Evolutionary conservation across 1,139 yeast genomes (phyloP).

Genomic region (Scheffersomyces illinoinensis): DNA sequence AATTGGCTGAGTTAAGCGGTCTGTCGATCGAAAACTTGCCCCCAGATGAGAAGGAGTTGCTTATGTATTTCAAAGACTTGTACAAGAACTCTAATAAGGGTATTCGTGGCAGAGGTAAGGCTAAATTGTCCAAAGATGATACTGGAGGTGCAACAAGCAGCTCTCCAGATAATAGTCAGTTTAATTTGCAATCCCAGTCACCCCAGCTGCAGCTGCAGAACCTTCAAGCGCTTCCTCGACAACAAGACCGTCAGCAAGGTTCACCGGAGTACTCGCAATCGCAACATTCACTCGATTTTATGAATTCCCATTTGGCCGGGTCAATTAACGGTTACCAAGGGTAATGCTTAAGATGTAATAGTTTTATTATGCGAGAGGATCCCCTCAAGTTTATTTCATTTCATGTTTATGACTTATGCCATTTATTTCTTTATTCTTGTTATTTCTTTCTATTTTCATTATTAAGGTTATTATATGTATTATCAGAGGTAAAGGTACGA

Average conservation of each 20-base stretch:
- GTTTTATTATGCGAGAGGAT: slow-evolving; percentile 9
- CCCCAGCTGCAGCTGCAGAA: background rate
- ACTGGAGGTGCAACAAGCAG: background rate
- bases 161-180: background rate
- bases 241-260: slow-evolving; percentile 7
- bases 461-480: background rate
- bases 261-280: slow-evolving; percentile 2
- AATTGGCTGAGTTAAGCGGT: slow-evolving; percentile 57
- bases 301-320: slow-evolving; percentile 5
- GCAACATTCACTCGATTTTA: slow-evolving; percentile 14
- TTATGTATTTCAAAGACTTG: slow-evolving; percentile 74
- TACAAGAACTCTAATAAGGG: slow-evolving; percentile 90
- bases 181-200: background rate
- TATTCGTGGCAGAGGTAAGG: slow-evolving; percentile 83
- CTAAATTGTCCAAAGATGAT: slow-evolving; percentile 6
- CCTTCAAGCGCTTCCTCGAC: slow-evolving; percentile 4
- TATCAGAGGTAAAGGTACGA: background rate
- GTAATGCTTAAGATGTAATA: background rate
- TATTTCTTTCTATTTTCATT: background rate
- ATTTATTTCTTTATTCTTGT: background rate
- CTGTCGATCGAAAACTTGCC: slow-evolving; percentile 52
- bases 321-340: slow-evolving; percentile 1
- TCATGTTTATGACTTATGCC: background rate
- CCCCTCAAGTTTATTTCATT: background rate
- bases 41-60: slow-evolving; percentile 62